Evolutionary conservation across 768 basidiomycete species (phyloP).

Genomic region (Daedaleopsis nitida): DNA sequence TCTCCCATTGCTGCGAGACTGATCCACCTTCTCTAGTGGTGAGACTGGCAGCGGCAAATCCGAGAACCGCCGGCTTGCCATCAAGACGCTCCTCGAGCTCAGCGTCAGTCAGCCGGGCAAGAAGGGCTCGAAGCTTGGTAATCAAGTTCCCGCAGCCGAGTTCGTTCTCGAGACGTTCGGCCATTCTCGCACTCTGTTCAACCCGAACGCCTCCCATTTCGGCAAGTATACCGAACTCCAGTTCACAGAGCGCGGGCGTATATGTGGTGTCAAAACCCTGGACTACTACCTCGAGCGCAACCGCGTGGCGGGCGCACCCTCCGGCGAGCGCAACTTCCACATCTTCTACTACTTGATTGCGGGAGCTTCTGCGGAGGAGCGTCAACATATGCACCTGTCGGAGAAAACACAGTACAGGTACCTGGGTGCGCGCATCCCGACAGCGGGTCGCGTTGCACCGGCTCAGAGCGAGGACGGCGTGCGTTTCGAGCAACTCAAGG

Average conservation of each 20-base stretch:
- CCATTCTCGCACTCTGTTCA: constrained; percentile 87
- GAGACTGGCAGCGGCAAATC: constrained; percentile 95
- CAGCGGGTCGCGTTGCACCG: constrained; percentile 30
- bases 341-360: constrained; percentile 97
- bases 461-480: constrained; percentile 79
- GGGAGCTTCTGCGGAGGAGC: constrained; percentile 86
- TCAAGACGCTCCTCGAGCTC: constrained; percentile 90
- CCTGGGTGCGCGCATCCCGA: constrained; percentile 56
- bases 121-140: constrained; percentile 87
- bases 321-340: constrained; percentile 95
- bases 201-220: constrained; percentile 94
- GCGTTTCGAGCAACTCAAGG: constrained; percentile 91
- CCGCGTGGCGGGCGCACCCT: constrained; percentile 84
- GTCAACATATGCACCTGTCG: constrained; percentile 81
- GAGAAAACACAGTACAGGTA: constrained; percentile 87
- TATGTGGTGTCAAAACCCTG: constrained; percentile 90
- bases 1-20: neutral
- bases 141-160: constrained; percentile 89
- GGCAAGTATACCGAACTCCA: constrained; percentile 98
- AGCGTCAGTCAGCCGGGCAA: constrained; percentile 88
- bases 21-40: constrained; percentile 52
- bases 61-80: constrained; percentile 85
- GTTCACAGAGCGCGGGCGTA: constrained; percentile 88
- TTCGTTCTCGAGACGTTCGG: constrained; percentile 96
- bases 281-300: constrained; percentile 95